Evolutionary conservation across 2,329 filamentous ascomycete species (phyloP).

Genomic region (Zasmidium citrigriseum): DNA sequence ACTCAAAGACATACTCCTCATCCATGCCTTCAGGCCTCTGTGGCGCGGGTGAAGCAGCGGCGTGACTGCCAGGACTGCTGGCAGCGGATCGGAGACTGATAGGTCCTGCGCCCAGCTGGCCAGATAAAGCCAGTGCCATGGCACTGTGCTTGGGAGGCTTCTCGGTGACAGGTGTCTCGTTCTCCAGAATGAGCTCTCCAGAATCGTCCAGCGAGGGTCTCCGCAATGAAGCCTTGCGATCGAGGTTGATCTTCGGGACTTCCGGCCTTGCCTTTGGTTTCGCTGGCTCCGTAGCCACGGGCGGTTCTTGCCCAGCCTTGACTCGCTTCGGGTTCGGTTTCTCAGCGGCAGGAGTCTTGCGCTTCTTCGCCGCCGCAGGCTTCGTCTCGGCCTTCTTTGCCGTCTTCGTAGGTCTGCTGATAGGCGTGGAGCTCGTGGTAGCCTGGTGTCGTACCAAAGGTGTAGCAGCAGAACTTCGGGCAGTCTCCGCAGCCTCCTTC

Average conservation of each 20-base stretch:
- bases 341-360: constrained; percentile 22
- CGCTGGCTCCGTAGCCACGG: constrained; percentile 8
- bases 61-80: constrained; percentile 37
- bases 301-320: constrained; percentile 27
- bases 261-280: constrained; percentile 17
- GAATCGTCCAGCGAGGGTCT: constrained; percentile 30
- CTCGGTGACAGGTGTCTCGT: constrained; percentile 29
- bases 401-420: constrained; percentile 18
- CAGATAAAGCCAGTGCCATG: constrained; percentile 32
- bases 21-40: constrained; percentile 16
- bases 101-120: constrained; percentile 40
- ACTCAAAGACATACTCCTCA: constrained; percentile 32
- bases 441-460: constrained; percentile 18
- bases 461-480: constrained; percentile 28
- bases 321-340: constrained; percentile 28
- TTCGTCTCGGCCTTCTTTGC: constrained; percentile 16
- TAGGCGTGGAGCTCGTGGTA: constrained; percentile 21
- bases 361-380: constrained; percentile 21
- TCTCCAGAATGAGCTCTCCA: constrained; percentile 38
- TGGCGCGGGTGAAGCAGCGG: constrained; percentile 22
- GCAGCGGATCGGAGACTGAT: constrained; percentile 47
- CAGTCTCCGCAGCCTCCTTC: constrained; percentile 10
- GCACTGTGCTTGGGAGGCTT: constrained; percentile 24
- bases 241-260: constrained; percentile 28
- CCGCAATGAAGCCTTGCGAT: constrained; percentile 32